A percentile compares a stretch with the other conserved stretches of the same genome.
These are phyloP conservation scores for Yamadazyma laniorum DNA, from an alignment of 805 yeast species.

Conservation along the genomic window DNA sequence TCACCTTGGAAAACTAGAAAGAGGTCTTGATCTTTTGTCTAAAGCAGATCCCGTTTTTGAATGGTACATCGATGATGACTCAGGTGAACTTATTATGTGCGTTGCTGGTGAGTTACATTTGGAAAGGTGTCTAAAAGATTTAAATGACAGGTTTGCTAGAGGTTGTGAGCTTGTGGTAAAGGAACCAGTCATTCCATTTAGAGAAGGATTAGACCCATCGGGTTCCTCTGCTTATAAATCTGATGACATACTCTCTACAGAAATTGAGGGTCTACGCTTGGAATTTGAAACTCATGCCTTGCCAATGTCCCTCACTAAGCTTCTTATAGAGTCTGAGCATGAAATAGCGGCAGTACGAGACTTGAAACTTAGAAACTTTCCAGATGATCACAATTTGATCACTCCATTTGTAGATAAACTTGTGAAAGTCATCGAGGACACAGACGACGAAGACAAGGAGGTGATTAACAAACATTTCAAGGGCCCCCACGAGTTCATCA, in stretches of 20 bases:
- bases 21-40: constrained; percentile 74
- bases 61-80: constrained; percentile 72
- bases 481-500: constrained; percentile 20
- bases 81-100: constrained; percentile 90
- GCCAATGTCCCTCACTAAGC: constrained; percentile 47
- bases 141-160: constrained; percentile 82
- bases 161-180: constrained; percentile 83
- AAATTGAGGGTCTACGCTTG: constrained; percentile 24
- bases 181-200: constrained; percentile 90
- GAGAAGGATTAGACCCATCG: constrained; percentile 75
- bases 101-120: constrained; percentile 97
- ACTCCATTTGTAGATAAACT: constrained; percentile 12
- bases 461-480: constrained; percentile 14
- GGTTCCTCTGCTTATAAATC: constrained; percentile 30
- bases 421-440: constrained; percentile 7
- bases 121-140: constrained; percentile 90
- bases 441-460: constrained; percentile 8
- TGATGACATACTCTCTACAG: constrained; percentile 13
- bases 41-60: constrained; percentile 95
- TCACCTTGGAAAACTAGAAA: constrained; percentile 69
- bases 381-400: constrained; percentile 13
- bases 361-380: constrained; percentile 15
- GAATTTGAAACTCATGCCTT: constrained; percentile 57
- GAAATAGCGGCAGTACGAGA: constrained; percentile 37
- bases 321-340: constrained; percentile 46